Evolutionary conservation across 2,329 filamentous ascomycete species (phyloP).

Genomic region (Diaporthe batatas): DNA sequence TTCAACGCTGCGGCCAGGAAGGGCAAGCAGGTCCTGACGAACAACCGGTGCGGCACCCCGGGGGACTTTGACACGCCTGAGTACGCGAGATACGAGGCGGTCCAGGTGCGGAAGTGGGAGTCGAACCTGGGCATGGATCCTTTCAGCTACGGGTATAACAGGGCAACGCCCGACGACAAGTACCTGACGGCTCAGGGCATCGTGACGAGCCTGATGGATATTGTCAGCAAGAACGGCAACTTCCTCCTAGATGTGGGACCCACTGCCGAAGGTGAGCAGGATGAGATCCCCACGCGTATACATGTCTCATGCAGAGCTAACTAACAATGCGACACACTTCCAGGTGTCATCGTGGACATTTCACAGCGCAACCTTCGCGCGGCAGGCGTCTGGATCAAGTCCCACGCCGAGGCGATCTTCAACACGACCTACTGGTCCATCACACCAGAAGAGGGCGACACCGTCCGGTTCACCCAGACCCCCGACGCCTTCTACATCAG

Average conservation of each 20-base stretch:
- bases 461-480: conserved; percentile 65
- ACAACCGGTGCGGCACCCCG: conserved; percentile 42
- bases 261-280: conserved; percentile 41
- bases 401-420: conserved; percentile 67
- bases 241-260: conserved; percentile 49
- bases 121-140: conserved; percentile 44
- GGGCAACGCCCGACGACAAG: conserved; percentile 40
- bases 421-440: conserved; percentile 69
- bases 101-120: conserved; percentile 44
- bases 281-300: neutral
- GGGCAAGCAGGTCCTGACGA: conserved; percentile 38
- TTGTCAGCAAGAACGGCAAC: conserved; percentile 50
- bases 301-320: neutral
- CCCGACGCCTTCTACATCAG: conserved; percentile 66
- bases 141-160: conserved; percentile 45
- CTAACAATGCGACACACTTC: neutral
- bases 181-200: conserved; percentile 47
- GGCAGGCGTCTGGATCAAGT: conserved; percentile 67
- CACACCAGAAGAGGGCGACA: conserved; percentile 55
- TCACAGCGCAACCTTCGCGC: conserved; percentile 58
- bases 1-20: conserved; percentile 54
- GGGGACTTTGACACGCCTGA: conserved; percentile 44
- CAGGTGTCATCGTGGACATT: conserved; percentile 38
- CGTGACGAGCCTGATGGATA: conserved; percentile 47
- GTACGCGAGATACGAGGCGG: conserved; percentile 42